Evolutionary conservation across 2,329 filamentous ascomycete species (phyloP).

Genomic region (Trichoderma aggressivum): DNA sequence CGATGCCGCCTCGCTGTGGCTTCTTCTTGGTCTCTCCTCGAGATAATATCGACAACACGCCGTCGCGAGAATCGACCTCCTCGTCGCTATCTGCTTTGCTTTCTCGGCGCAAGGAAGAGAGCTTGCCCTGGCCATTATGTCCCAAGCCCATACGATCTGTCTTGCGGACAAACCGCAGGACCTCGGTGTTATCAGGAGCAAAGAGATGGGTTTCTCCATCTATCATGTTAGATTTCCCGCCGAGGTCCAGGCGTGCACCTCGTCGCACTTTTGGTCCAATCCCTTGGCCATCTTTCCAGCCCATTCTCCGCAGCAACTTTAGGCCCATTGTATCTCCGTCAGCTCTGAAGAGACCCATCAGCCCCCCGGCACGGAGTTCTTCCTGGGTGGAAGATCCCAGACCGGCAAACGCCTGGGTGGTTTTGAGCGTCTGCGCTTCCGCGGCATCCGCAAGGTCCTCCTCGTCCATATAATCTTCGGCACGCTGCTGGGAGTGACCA

Average conservation of each 20-base stretch:
- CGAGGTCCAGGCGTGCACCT: conserved; percentile 61
- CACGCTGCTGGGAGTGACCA: conserved; percentile 58
- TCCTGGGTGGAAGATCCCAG: conserved; percentile 66
- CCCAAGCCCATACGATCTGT: conserved; percentile 69
- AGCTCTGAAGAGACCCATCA: conserved; percentile 69
- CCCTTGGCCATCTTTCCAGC: conserved; percentile 91
- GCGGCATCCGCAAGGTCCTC: conserved; percentile 87
- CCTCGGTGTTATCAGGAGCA: conserved; percentile 73
- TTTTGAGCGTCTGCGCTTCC: conserved; percentile 72
- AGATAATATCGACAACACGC: conserved; percentile 22
- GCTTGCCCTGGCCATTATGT: conserved; percentile 55
- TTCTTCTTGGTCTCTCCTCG: conserved; percentile 49
- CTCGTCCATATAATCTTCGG: conserved; percentile 97
- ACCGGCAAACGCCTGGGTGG: conserved; percentile 68
- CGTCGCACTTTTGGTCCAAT: conserved; percentile 83
- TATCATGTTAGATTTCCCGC: conserved; percentile 36
- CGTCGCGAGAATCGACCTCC: conserved; percentile 29
- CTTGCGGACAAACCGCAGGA: conserved; percentile 65
- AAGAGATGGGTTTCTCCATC: conserved; percentile 65
- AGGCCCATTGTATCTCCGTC: conserved; percentile 83
- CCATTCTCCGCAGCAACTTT: conserved; percentile 85
- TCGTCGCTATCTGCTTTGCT: conserved; percentile 47
- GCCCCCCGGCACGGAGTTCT: conserved; percentile 43
- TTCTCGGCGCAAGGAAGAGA: conserved; percentile 39
- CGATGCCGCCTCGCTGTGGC: conserved; percentile 64